These are phyloP conservation scores for Cladosporium oxysporum DNA, from an alignment of 2,329 filamentous ascomycete species.

Conservation along the genomic window DNA sequence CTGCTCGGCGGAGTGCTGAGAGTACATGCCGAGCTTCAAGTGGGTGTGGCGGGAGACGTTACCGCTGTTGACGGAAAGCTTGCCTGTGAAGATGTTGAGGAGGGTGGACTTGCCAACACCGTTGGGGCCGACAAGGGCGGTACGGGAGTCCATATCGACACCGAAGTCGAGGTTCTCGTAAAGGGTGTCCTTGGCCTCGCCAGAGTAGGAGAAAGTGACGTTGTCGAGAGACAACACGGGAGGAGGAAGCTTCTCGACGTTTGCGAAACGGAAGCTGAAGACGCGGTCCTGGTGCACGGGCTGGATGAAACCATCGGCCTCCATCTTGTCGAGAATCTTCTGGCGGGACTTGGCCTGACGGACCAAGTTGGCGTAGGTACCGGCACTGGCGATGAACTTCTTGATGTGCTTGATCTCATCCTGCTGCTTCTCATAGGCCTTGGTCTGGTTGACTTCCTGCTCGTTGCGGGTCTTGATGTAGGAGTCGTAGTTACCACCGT, in stretches of 20 bases:
- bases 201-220: slow-evolving; percentile 97
- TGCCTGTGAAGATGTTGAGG: slow-evolving; percentile 93
- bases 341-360: slow-evolving; percentile 98
- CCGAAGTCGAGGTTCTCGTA: slow-evolving; percentile 97
- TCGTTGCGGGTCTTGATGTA: slow-evolving; percentile 90
- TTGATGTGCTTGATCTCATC: slow-evolving; percentile 99
- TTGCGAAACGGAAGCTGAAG: slow-evolving; percentile 97
- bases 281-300: slow-evolving; percentile 80
- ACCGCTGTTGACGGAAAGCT: slow-evolving; percentile 81
- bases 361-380: slow-evolving; percentile 99
- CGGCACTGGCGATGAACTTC: slow-evolving; percentile 99
- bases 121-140: slow-evolving; percentile 94
- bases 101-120: slow-evolving; percentile 99
- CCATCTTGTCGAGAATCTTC: slow-evolving; percentile 99
- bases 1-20: slow-evolving; percentile 97
- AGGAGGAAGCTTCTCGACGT: slow-evolving; percentile 98
- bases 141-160: slow-evolving; percentile 99
- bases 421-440: slow-evolving; percentile 98
- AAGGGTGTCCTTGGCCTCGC: slow-evolving; percentile 82
- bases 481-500: slow-evolving; percentile 99
- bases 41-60: slow-evolving; percentile 90
- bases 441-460: slow-evolving; percentile 97
- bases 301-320: slow-evolving; percentile 98
- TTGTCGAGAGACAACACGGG: slow-evolving; percentile 95
- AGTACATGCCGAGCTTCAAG: slow-evolving; percentile 97